A percentile compares a stretch with the other conserved stretches of the same genome.
These are phyloP conservation scores for Metarhizium sp. DNA, from an alignment of 2,329 filamentous ascomycete genomes.

Conservation along the genomic window DNA sequence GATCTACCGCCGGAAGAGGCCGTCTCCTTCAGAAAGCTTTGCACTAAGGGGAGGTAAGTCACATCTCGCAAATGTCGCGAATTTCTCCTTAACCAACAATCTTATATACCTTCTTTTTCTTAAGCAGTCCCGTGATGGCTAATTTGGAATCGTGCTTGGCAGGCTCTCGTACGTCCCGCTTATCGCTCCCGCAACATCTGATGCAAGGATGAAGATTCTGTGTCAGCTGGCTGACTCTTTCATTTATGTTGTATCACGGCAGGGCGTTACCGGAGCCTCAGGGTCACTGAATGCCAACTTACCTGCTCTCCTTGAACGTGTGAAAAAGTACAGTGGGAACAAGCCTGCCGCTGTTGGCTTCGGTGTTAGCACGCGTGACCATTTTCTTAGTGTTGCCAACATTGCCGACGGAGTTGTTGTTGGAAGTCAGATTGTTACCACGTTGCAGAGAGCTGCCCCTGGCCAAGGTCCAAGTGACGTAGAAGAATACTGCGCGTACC, in stretches of 20 bases:
- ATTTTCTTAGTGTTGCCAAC: slow-evolving; percentile 76
- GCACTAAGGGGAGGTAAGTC: slow-evolving; percentile 62
- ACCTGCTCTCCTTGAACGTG: slow-evolving; percentile 70
- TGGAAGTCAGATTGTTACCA: slow-evolving; percentile 87
- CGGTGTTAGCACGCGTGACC: slow-evolving; percentile 89
- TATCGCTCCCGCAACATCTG: slow-evolving; percentile 88
- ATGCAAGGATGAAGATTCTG: slow-evolving; percentile 86
- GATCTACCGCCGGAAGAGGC: slow-evolving; percentile 95
- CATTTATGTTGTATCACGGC: slow-evolving; percentile 95
- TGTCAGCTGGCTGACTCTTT: slow-evolving; percentile 97
- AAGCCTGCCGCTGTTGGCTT: slow-evolving; percentile 90
- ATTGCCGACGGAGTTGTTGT: slow-evolving; percentile 94
- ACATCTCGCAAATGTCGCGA: neutral
- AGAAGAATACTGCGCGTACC: slow-evolving; percentile 74
- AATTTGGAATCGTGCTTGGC: neutral
- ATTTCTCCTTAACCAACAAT: neutral
- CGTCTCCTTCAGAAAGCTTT: slow-evolving; percentile 79
- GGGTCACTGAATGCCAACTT: slow-evolving; percentile 75
- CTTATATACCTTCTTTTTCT: neutral
- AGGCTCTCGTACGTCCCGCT: slow-evolving; percentile 93
- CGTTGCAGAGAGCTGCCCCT: slow-evolving; percentile 37
- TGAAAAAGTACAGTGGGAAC: slow-evolving; percentile 87
- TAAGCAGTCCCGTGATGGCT: neutral
- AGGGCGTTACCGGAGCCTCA: slow-evolving; percentile 90
- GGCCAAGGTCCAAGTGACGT: slow-evolving; percentile 52